Evolutionary conservation across 2,329 filamentous ascomycete genomes (phyloP), one percentile per base, ranked within the genome.

Genomic region (Trichoderma koningii): DNA sequence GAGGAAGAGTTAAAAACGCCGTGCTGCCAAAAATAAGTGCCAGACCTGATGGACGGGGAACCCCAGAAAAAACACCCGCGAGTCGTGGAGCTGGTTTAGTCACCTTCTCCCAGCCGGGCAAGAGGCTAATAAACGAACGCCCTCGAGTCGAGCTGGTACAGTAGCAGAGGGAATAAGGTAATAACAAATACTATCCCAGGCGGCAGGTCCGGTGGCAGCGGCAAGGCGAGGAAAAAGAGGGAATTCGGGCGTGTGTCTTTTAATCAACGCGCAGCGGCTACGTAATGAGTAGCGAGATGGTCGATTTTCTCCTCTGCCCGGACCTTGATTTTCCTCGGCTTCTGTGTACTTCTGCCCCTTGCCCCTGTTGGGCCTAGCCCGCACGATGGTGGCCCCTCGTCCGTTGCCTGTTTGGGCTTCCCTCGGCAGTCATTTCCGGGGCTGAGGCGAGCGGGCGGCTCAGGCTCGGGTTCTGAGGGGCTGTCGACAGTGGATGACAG

Each of bases 401-500:
- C 23, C 10, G 41, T 19, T 55, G 30, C 34, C 52, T 57, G 17
- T n/a, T 48, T 59, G 41, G 42, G 42, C n/a, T 50, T 50, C 21
- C 28, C 41, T 62, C 59, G 59, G 59, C 59, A 62, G 50, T 62
- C 48, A 53, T 53, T 26, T 53, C 59, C 59, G 50, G 57, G 56
- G 56, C 56, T 60, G 56, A 60, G 38, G 55, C 41, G 38, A 56
- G 53, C 53, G 55, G 28, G 57, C 57, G 57, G 59, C 34, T 51
- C 44, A 45, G 59, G 9, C 59, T 62, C 59, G 59, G 59, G 12
- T n/a, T 47, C 34, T 9, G 55, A 28, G 26, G 55, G 19, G 12
- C 12, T 38, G 34, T 38, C 12, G 34, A 38, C 34, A 38, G 12
- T 38, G 34, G 34, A 14, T 38, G 34, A 38, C 19, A 48, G 17